phyloP scores from a whole-genome alignment of 768 basidiomycete genomes.

The Tulasnella sp. region DNA sequence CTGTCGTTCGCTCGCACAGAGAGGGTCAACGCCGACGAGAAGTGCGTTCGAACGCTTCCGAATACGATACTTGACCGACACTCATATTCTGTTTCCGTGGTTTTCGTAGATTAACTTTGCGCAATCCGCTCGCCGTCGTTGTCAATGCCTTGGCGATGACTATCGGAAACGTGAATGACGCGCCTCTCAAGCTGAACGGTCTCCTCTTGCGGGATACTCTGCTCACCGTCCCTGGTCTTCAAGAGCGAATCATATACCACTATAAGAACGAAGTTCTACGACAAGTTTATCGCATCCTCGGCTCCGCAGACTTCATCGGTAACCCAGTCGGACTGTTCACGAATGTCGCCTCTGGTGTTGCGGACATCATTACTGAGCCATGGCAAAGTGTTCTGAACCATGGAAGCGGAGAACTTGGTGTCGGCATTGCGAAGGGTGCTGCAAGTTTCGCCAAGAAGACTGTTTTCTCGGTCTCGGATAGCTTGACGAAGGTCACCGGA shows the following conservation, averaged over 20 bases:
- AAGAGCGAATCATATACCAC: slow-evolving; percentile 77
- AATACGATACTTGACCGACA: neutral
- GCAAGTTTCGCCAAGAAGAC: slow-evolving; percentile 99
- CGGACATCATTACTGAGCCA: slow-evolving; percentile 98
- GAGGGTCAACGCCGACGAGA: slow-evolving; percentile 83
- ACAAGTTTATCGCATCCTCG: slow-evolving; percentile 91
- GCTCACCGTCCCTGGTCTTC: slow-evolving; percentile 72
- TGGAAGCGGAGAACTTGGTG: slow-evolving; percentile 87
- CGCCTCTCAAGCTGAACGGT: slow-evolving; percentile 88
- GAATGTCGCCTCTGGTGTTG: slow-evolving; percentile 95
- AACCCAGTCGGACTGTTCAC: slow-evolving; percentile 76
- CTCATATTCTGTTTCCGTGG: neutral
- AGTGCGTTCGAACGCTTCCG: slow-evolving; percentile 44
- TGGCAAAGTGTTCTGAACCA: slow-evolving; percentile 95
- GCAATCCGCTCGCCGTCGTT: slow-evolving; percentile 87
- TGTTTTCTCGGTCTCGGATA: slow-evolving; percentile 91
- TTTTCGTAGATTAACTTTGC: slow-evolving; percentile 32
- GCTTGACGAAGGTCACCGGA: slow-evolving; percentile 95
- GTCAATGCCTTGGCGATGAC: slow-evolving; percentile 96
- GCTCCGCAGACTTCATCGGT: slow-evolving; percentile 85
- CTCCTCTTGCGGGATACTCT: slow-evolving; percentile 93
- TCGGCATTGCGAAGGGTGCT: slow-evolving; percentile 95
- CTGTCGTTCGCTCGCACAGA: slow-evolving; percentile 98
- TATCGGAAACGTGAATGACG: slow-evolving; percentile 93
- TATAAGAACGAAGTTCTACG: slow-evolving; percentile 89